Evolutionary conservation across 1,284 basidiomycete genomes (phyloP), one percentile per base, ranked within the genome.

Genomic region (Filobasidium uniguttulatum): DNA sequence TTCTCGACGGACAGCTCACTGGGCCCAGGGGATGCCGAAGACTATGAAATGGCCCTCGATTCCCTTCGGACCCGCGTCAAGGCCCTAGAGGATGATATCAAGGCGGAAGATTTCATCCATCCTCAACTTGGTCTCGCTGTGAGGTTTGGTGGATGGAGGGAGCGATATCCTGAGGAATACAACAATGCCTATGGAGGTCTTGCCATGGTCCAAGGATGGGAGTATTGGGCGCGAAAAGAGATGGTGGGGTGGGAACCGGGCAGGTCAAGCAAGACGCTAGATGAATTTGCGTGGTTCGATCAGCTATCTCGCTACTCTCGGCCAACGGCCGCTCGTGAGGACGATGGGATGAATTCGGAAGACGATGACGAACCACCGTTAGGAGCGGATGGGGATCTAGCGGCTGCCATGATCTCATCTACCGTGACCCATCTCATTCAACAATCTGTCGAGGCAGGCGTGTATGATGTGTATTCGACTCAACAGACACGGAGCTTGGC

Each of bases 201-300:
- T 40, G 86, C 83, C 0, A 76, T 93, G 50, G 82, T 93, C 0
- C 82, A 83, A 52, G 86, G 85, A 33, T 96, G 91, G 90, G 90
- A 94, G 68, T 94, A 93, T 65, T 96, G 89, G 88, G 80, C 80
- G 19, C 74, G 89, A 47, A 71, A 89, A 44, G 91, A 96, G 68
- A 76, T 84, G 62, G 71, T 85, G 3, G 81, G 81, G 2, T 94
- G 91, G 89, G 81, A 89, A 63, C 85, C 85, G 35, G 73, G 91
- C 26, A 77, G 83, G 78, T 76, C 78, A 52, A 67, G 72, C 5
- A 69, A 72, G 31, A 78, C 75, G 53, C 65, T 94, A 19, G 85
- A 91, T 57, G 77, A 76, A 44, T 96, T 89, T 67, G 67, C 73
- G 15, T 96, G 89, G 89, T 89, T 87, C 66, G 70, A 75, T 28